Evolutionary conservation across 1,284 basidiomycete genomes (phyloP).

Genomic region (Malassezia japonica): DNA sequence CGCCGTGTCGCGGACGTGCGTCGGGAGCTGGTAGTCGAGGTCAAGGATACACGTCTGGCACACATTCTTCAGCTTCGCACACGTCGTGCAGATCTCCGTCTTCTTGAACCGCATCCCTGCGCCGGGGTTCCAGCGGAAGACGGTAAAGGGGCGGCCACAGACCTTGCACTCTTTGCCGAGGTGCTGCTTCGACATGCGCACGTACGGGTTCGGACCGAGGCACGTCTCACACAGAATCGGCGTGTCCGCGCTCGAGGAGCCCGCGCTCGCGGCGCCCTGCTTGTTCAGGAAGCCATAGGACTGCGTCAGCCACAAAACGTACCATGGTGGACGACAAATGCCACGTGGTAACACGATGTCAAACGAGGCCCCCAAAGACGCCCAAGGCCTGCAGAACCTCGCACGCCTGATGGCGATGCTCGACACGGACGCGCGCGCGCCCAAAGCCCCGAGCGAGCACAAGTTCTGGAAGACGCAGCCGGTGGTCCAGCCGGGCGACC

Average conservation of each 20-base stretch:
- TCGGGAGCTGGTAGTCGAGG: conserved; percentile 83
- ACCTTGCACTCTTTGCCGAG: conserved; percentile 86
- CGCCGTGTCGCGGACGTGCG: conserved; percentile 93
- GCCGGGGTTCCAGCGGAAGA: conserved; percentile 97
- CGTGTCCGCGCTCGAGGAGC: conserved; percentile 82
- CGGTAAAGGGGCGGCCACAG: conserved; percentile 80
- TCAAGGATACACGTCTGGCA: conserved; percentile 97
- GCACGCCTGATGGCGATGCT: conserved; percentile 16
- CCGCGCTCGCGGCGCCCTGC: conserved; percentile 52
- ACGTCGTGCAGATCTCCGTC: conserved; percentile 96
- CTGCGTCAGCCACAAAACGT: conserved; percentile 3
- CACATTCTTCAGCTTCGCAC: conserved; percentile 95
- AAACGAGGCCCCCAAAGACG: background rate
- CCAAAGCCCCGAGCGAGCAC: conserved; percentile 23
- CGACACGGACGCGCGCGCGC: background rate
- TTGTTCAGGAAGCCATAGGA: conserved; percentile 29
- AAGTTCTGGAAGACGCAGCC: conserved; percentile 55
- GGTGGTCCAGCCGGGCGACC: conserved; percentile 66
- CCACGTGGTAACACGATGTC: conserved; percentile 1
- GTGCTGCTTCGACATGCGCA: conserved; percentile 75
- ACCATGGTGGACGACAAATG: background rate
- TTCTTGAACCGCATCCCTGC: conserved; percentile 84
- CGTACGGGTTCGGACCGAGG: conserved; percentile 49
- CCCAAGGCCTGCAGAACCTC: conserved; percentile 9
- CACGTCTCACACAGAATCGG: conserved; percentile 60